Evolutionary conservation across 2,329 filamentous ascomycete genomes (phyloP), one percentile per base, ranked within the genome.

Genomic region (Teratosphaeriaceae sp.): DNA sequence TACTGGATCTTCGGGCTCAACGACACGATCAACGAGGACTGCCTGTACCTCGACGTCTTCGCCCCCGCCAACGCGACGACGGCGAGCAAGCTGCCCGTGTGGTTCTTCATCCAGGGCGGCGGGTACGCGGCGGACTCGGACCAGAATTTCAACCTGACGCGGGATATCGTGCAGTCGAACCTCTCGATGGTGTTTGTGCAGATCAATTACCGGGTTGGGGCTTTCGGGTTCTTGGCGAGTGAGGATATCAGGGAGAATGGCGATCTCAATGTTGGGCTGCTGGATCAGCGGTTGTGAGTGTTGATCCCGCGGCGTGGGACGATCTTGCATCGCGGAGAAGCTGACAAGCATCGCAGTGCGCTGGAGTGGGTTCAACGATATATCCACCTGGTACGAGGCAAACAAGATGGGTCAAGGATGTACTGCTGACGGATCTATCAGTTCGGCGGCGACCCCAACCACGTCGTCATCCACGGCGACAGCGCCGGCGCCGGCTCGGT

Each of bases 281-380:
- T 72, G 50, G 81, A 85, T 55, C 80, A 84, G 61, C 69, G 73
- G 46, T 54, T 73, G 19, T 66, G 34, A 30, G 19, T 20, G 13
- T 24, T 19, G 18, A 16, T 3, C 76, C n/a, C n/a, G n/a, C n/a
- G n/a, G 18, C 35, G 9, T 21, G n/a, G 7, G 20, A 18, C 16
- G 16, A 16, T 4, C n/a, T 13, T 18, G 31, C 12, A 13, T 4
- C 5, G 6, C 15, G 6, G 7, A 18, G 31, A 19, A 3, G 21
- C 35, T 38, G 20, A 38, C 24, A 13, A 21, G 5, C 15, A 6
- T 7, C 16, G n/a, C 16, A 38, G 33, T 27, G 42, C 42, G 8
- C 23, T 84, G 24, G 61, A 69, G 40, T 84, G 80, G 80, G 72
- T 83, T 19, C 66, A 69, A 47, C 64, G 71, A 21, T 81, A 82